Evolutionary conservation across 164 flowering plant genomes (phyloP), one percentile per base, ranked within the genome.

Genomic region (Tinospora cordifolia): DNA sequence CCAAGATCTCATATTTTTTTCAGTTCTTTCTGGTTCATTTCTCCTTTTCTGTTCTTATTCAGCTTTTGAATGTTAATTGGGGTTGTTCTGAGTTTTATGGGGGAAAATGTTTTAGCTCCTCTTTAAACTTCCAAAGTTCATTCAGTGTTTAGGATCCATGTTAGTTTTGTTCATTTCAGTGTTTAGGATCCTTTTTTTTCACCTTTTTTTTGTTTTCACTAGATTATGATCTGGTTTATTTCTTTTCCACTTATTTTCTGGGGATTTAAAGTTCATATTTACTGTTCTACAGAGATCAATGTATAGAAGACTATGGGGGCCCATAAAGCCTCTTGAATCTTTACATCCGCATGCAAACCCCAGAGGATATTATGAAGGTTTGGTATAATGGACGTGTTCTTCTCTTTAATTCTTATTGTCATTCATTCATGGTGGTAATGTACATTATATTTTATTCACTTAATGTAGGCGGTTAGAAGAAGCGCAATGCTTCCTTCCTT

Each of bases 221-320:
- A 30, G 36, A 30, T 30, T 30, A 30, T 30, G 36, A 2, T 30
- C 36, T 44, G 13, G 9, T 9, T 14, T 44, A 44, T 44, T 44
- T 22, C 24, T 3, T 54, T 54, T 21, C 6, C 21, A n/a, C 8
- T 17, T 8, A 8, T 54, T 54, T 54, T 54, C 24, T 54, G 47
- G 47, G 47, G 0, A 9, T 54, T 54, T 54, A 51, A 5, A 54
- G 21, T 19, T 51, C 19, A n/a, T n/a, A 8, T 6, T n/a, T 54
- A 19, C 21, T 54, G 24, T n/a, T 0, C 26, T 51, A 19, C 62
- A 91, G 98, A 85, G 82, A 71, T 81, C 89, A 34, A 73, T 77
- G 74, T 73, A 81, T 72, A 82, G 85, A 79, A 86, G 95, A 67
- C 80, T 94, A 57, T 94, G 97, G 97, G 97, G 95, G 39, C 89